A percentile compares a stretch with the other conserved stretches of the same genome.
Conservation (phyloP, 164 flowering plant genomes). For the Saururus chinensis region DNA sequence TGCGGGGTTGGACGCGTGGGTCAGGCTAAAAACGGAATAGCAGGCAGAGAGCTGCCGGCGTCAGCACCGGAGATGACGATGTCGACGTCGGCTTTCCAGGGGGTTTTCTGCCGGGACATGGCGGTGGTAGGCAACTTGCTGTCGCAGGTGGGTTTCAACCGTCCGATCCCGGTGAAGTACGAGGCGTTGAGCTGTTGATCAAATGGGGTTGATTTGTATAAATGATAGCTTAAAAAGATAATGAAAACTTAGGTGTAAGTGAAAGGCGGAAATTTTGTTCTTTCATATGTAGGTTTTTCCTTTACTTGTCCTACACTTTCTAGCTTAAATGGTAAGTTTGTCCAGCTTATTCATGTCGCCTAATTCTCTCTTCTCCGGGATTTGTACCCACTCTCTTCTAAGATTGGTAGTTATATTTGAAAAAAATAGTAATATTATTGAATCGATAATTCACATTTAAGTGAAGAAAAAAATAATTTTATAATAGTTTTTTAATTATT, state of each 20-base stretch:
- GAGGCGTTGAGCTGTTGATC: constrained; percentile 84
- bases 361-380: too few species aligned
- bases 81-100: constrained; percentile 32
- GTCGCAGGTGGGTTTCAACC: constrained; percentile 61
- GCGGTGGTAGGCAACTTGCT: constrained; percentile 65
- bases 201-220: neutral
- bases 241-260: neutral
- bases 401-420: too few species aligned
- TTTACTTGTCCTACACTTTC: neutral
- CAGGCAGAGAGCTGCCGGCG: constrained; percentile 4
- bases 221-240: constrained; percentile 1
- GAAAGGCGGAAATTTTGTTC: constrained; percentile 8
- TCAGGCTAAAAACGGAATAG: neutral
- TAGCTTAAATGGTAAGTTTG: too few species aligned
- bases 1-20: neutral
- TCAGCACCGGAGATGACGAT: neutral
- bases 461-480: too few species aligned
- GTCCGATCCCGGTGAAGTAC: constrained; percentile 61
- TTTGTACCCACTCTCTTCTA: too few species aligned
- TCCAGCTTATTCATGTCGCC: too few species aligned
- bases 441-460: too few species aligned
- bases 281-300: neutral
- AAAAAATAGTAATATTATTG: too few species aligned
- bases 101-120: constrained; percentile 84
- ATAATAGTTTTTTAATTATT: too few species aligned